A percentile compares a stretch with the other conserved stretches of the same genome.
Evolutionary conservation across 768 basidiomycete species (phyloP).

Genomic region (Leccinum boreale): DNA sequence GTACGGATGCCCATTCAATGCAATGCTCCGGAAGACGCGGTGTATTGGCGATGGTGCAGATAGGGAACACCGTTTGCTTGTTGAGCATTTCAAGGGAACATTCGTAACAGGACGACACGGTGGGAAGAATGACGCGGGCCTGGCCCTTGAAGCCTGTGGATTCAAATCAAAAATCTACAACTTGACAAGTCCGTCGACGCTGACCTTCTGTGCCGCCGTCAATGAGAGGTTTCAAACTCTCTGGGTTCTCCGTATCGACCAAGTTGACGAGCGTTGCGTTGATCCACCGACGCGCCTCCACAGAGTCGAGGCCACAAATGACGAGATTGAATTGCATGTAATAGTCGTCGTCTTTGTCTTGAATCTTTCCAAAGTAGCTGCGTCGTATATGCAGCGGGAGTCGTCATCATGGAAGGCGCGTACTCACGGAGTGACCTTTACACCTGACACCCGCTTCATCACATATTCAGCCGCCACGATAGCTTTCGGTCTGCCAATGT

Average conservation of each 20-base stretch:
- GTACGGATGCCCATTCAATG: constrained; percentile 98
- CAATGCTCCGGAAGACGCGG: constrained; percentile 98
- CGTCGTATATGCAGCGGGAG: constrained; percentile 9
- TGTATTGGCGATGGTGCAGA: constrained; percentile 98
- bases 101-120: constrained; percentile 94
- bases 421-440: constrained; percentile 93
- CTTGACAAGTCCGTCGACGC: constrained; percentile 1
- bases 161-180: neutral
- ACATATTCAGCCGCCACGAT: constrained; percentile 93
- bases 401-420: neutral
- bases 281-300: constrained; percentile 98
- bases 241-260: constrained; percentile 89
- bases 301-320: constrained; percentile 95
- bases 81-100: constrained; percentile 98
- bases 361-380: constrained; percentile 96
- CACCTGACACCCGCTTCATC: constrained; percentile 94
- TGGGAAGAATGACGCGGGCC: constrained; percentile 94
- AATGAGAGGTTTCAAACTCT: constrained; percentile 93
- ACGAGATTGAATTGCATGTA: constrained; percentile 97
- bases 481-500: constrained; percentile 94
- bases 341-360: constrained; percentile 93
- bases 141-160: constrained; percentile 93
- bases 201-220: constrained; percentile 98
- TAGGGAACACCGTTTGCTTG: constrained; percentile 94
- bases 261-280: constrained; percentile 95